Evolutionary conservation across 129 eudicot species (phyloP), one percentile per base, ranked within the genome.

Genomic region (Flaveria trinervia): DNA sequence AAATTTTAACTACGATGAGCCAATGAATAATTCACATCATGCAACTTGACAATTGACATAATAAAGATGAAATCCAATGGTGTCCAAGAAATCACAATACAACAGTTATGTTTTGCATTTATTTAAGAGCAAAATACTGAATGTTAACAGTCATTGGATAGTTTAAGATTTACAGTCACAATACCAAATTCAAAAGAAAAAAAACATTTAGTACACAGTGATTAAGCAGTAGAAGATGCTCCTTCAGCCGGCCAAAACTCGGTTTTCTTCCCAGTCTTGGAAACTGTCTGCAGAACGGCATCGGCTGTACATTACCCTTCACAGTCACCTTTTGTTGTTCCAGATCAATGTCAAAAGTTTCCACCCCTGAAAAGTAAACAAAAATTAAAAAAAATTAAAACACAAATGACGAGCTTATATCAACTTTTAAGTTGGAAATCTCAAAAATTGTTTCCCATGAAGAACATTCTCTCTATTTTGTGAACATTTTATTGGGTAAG

Each of bases 321-420:
- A 93, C 97, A 3, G 98, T 93, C 84, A 93, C 98, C 60, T 90
- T 93, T 65, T 93, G 97, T 81, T 90, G 85, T 76, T 93, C 86
- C 23, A 88, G 23, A 84, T 90, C 88, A 70, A 93, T 85, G 82
- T 93, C 98, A 65, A 74, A 90, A 51, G 88, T 84, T 72, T 93
- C 98, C 36, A 93, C 97, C 43, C 98, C 97, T 90, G 85, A 36
- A 36, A 4, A 36, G 41, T 5, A 33, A 36, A 36, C 0, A 4
- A 36, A 36, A 36, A 36, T 13, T n/a, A n/a, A 61, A 25, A 61
- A 12, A 50, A 54, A 15, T 68, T n/a, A 25, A 25, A 4, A 52
- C 15, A 25, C 13, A 16, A n/a, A n/a, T n/a, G 36, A 36, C 20
- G 25, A 33, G 43, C 50, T 51, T 52, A 5, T 16, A 26, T 60